Conservation (phyloP, 768 basidiomycete genomes). For the Phaeotremella skinneri region DNA sequence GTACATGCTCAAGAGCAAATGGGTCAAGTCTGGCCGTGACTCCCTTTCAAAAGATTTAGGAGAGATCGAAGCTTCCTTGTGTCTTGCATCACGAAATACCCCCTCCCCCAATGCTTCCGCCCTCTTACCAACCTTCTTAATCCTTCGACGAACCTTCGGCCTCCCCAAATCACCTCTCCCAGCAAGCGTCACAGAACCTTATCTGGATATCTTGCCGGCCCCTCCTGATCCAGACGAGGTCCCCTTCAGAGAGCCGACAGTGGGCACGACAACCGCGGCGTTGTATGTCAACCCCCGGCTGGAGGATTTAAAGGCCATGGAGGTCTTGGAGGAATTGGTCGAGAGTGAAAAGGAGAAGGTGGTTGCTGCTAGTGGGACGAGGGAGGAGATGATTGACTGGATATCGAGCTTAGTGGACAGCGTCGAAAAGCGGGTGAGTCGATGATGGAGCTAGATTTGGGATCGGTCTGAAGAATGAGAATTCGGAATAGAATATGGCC, state of each 20-base stretch:
- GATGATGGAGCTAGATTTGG: background rate
- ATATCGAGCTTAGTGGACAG: slow-evolving; percentile 27
- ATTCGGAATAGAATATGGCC: background rate
- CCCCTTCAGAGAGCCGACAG: slow-evolving; percentile 41
- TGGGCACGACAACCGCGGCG: slow-evolving; percentile 41
- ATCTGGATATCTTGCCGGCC: slow-evolving; percentile 36
- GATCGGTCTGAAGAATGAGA: background rate
- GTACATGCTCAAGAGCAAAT: slow-evolving; percentile 44
- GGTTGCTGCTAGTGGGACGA: slow-evolving; percentile 18
- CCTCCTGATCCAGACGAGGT: slow-evolving; percentile 43
- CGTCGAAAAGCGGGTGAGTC: slow-evolving; percentile 41
- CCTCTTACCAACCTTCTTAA: slow-evolving; percentile 35
- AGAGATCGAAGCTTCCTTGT: slow-evolving; percentile 45
- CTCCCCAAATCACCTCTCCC: slow-evolving; percentile 33
- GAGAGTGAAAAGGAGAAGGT: slow-evolving; percentile 43
- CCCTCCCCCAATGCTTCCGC: slow-evolving; percentile 21
- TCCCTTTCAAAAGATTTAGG: slow-evolving; percentile 45
- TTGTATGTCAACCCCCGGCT: slow-evolving; percentile 49
- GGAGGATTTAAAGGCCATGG: slow-evolving; percentile 25
- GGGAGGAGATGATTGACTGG: slow-evolving; percentile 24
- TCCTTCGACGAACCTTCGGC: slow-evolving; percentile 34
- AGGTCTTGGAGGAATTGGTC: slow-evolving; percentile 40
- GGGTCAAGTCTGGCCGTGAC: slow-evolving; percentile 47
- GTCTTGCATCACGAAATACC: slow-evolving; percentile 20
- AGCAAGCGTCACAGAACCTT: slow-evolving; percentile 32